phyloP scores from a whole-genome alignment of 768 basidiomycete genomes.

The Tylopilus rubrobrunneus region DNA sequence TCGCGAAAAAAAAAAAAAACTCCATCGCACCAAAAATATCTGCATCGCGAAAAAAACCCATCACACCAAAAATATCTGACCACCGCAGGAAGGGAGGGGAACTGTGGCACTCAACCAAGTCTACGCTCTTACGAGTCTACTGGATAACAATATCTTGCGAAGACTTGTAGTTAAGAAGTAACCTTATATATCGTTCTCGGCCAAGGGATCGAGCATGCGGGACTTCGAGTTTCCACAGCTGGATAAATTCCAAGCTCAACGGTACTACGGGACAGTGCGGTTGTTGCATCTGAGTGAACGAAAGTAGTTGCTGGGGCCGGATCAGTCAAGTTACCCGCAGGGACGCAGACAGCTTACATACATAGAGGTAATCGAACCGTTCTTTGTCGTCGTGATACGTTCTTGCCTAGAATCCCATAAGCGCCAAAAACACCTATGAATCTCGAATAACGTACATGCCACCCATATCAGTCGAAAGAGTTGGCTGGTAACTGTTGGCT shows the following conservation, averaged over 20 bases:
- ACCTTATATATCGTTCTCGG: too few species aligned
- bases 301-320: constrained; percentile 99
- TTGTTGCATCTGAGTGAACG: constrained; percentile 99
- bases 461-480: constrained; percentile 99
- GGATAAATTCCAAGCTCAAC: constrained; percentile 96
- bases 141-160: too few species aligned
- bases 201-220: too few species aligned
- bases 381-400: constrained; percentile 99
- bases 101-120: too few species aligned
- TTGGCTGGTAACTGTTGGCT: constrained; percentile 99
- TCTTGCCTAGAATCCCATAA: constrained; percentile 69
- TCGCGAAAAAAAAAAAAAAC: too few species aligned
- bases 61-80: too few species aligned
- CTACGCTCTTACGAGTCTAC: too few species aligned
- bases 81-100: too few species aligned
- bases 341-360: constrained; percentile 99
- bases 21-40: too few species aligned
- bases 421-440: neutral
- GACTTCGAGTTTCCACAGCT: too few species aligned
- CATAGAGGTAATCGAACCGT: constrained; percentile 99
- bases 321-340: constrained; percentile 99
- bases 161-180: too few species aligned
- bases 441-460: constrained; percentile 66
- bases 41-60: too few species aligned
- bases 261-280: constrained; percentile 98